A percentile compares a stretch with the other conserved stretches of the same genome.
Evolutionary conservation across 2,329 filamentous ascomycete genomes (phyloP).

Genomic region (Fusarium vanettenii): DNA sequence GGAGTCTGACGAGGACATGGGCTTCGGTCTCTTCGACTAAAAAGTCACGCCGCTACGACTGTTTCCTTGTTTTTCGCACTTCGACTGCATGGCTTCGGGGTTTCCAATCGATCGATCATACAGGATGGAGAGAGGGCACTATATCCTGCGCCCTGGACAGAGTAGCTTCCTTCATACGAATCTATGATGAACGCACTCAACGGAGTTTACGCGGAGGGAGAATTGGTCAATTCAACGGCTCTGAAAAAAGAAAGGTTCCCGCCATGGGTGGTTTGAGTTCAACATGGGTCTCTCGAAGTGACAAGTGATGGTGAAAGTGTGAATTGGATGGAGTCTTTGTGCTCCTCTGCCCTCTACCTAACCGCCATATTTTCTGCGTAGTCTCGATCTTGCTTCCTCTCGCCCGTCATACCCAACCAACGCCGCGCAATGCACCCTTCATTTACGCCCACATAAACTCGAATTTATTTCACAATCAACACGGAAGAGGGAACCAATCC

Average conservation of each 20-base stretch:
- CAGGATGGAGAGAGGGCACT: slow-evolving; percentile 62
- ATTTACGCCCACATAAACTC: neutral
- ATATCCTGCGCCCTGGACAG: slow-evolving; percentile 59
- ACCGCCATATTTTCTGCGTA: slow-evolving; percentile 12
- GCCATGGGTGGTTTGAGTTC: slow-evolving; percentile 48
- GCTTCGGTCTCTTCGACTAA: slow-evolving; percentile 83
- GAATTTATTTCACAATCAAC: slow-evolving; percentile 74
- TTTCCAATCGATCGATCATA: slow-evolving; percentile 62
- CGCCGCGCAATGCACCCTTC: slow-evolving; percentile 37
- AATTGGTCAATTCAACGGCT: slow-evolving; percentile 53
- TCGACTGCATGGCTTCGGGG: slow-evolving; percentile 67
- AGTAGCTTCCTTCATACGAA: slow-evolving; percentile 58
- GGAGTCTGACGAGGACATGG: slow-evolving; percentile 80
- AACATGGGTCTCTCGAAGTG: slow-evolving; percentile 26
- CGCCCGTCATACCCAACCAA: slow-evolving; percentile 20
- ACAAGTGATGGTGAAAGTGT: slow-evolving; percentile 8
- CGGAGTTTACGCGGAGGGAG: slow-evolving; percentile 54
- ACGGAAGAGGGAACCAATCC: slow-evolving; percentile 92
- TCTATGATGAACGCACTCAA: slow-evolving; percentile 58
- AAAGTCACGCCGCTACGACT: slow-evolving; percentile 63
- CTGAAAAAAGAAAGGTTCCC: slow-evolving; percentile 51
- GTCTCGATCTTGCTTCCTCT: neutral
- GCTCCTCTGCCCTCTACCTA: slow-evolving; percentile 23
- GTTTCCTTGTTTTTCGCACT: slow-evolving; percentile 65
- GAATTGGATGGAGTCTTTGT: slow-evolving; percentile 2